These are phyloP conservation scores for Caloboletus firmus DNA, from an alignment of 1,284 basidiomycete species.

Conservation along the genomic window DNA sequence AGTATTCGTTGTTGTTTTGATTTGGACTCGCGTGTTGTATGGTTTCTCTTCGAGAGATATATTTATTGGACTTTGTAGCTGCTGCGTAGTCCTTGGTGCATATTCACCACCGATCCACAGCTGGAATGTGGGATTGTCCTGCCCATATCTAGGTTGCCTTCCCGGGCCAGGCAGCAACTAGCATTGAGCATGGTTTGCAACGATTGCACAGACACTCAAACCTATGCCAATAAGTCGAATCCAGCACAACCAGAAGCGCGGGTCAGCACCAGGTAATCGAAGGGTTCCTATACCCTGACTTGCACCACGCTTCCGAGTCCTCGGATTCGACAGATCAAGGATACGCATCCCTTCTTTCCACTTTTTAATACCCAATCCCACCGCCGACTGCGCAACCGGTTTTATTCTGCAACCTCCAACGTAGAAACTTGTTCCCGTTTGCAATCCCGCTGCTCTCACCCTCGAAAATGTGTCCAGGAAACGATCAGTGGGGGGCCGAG, in stretches of 20 bases:
- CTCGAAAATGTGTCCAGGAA: constrained; percentile 50
- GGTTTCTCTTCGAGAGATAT: not conserved
- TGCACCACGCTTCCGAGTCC: constrained; percentile 42
- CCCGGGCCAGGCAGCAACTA: not conserved
- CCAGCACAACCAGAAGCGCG: not conserved
- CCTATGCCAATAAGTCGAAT: not conserved
- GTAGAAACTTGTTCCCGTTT: constrained; percentile 42
- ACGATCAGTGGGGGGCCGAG: too few relatives aligned
- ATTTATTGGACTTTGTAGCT: not conserved
- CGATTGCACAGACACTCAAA: not conserved
- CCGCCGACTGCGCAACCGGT: constrained; percentile 21
- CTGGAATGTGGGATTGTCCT: not conserved
- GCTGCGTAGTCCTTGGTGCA: not conserved
- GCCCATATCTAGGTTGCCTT: not conserved
- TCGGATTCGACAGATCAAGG: constrained; percentile 50
- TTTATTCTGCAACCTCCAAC: constrained; percentile 43
- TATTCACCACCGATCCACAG: not conserved
- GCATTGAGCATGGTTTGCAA: not conserved
- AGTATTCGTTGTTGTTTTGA: not conserved
- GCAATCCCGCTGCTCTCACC: constrained; percentile 41
- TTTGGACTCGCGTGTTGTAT: not conserved
- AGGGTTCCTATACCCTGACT: constrained; percentile 16
- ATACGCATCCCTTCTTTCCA: constrained; percentile 18
- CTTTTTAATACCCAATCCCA: constrained; percentile 17
- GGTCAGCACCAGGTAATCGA: not conserved